Conservation (phyloP, 208 protist species). For the Trypanosoma avium region DNA sequence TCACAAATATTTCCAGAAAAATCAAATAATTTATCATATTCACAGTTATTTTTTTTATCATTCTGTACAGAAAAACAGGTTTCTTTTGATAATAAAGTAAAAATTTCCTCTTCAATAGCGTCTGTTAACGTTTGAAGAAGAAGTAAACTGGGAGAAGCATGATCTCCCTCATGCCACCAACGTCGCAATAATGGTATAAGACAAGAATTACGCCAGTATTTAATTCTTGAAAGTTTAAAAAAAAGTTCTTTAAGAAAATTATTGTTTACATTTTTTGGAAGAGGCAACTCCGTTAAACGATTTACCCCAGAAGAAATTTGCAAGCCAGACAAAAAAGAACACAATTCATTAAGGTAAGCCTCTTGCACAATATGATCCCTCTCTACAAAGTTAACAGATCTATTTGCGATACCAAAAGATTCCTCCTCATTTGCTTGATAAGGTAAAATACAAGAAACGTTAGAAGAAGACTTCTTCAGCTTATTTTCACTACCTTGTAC, state of each 20-base stretch:
- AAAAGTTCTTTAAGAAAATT: constrained; percentile 3
- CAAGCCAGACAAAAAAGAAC: constrained; percentile 12
- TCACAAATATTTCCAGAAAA: neutral
- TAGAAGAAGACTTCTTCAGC: neutral
- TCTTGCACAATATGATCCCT: neutral
- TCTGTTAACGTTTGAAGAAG: constrained; percentile 16
- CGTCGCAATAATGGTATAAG: constrained; percentile 27
- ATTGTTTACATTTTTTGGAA: neutral
- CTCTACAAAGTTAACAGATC: neutral
- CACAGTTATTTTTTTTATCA: neutral
- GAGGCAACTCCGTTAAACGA: neutral
- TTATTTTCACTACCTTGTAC: neutral
- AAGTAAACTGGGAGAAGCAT: constrained; percentile 4
- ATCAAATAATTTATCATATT: neutral
- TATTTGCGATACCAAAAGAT: neutral
- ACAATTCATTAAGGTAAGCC: constrained; percentile 17
- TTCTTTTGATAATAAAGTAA: neutral
- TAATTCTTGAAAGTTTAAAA: constrained; percentile 6
- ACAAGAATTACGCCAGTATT: constrained; percentile 16
- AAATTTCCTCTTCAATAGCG: constrained; percentile 5
- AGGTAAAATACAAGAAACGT: neutral
- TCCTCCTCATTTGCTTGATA: neutral
- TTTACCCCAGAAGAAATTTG: neutral
- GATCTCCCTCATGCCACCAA: constrained; percentile 11
- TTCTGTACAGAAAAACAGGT: neutral